Conservation (phyloP, 129 eudicot species). For the Artemisia argyi region DNA sequence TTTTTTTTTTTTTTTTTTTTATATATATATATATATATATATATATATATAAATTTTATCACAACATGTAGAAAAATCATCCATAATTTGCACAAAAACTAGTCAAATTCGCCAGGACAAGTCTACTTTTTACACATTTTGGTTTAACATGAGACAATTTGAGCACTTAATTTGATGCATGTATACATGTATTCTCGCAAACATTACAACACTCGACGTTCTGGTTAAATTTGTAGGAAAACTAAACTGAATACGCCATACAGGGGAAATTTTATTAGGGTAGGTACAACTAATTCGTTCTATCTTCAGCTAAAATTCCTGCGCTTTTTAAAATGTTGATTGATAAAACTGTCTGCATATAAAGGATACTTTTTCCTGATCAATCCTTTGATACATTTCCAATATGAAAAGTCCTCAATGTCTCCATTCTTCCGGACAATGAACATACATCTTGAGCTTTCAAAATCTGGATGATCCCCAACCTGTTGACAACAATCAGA, state of each 20-base stretch:
- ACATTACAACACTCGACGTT: not conserved
- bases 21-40: too few relatives aligned
- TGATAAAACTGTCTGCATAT: constrained; percentile 75
- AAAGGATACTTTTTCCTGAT: constrained; percentile 74
- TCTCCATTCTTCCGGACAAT: constrained; percentile 76
- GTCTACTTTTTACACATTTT: not conserved
- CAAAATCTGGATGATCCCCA: constrained; percentile 82
- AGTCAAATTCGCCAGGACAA: not conserved
- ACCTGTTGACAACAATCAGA: constrained; percentile 41
- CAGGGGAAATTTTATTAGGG: not conserved
- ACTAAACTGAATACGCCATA: not conserved
- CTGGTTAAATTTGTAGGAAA: not conserved
- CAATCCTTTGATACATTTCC: constrained; percentile 88
- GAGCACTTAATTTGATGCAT: not conserved
- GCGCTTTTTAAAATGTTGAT: constrained; percentile 63
- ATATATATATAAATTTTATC: too few relatives aligned
- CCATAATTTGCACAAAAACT: not conserved
- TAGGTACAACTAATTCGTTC: not conserved
- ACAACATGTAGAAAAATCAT: not conserved
- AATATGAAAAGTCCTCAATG: constrained; percentile 70
- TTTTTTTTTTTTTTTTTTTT: too few relatives aligned
- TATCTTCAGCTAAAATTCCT: constrained; percentile 42
- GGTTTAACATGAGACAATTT: not conserved
- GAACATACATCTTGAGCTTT: constrained; percentile 72
- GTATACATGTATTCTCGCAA: not conserved